These are phyloP conservation scores for Leccinum obscurum DNA, from an alignment of 768 basidiomycete species.

Conservation along the genomic window DNA sequence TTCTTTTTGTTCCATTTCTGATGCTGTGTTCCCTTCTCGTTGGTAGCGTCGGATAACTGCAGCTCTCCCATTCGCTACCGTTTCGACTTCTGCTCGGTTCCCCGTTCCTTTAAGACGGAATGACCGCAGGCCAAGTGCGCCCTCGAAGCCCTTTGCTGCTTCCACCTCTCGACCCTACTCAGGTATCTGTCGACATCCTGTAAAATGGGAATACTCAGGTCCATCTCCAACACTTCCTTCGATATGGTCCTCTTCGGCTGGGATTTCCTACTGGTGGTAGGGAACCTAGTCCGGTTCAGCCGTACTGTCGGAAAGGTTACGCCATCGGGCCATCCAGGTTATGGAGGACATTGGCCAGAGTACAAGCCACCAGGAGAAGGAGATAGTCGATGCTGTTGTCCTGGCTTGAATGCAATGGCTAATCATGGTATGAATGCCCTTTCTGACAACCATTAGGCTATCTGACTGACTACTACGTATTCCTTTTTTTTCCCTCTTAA, in stretches of 20 bases:
- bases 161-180: not conserved
- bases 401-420: conserved; percentile 74
- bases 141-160: not conserved
- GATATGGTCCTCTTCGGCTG: conserved; percentile 6
- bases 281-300: conserved; percentile 10
- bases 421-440: conserved; percentile 69
- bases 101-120: not conserved
- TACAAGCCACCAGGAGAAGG: conserved; percentile 55
- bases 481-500: not conserved
- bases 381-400: conserved; percentile 72
- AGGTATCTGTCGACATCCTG: not conserved
- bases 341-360: conserved; percentile 66
- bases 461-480: not conserved
- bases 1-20: too few species aligned
- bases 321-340: conserved; percentile 52
- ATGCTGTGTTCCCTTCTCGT: too few species aligned
- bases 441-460: conserved; percentile 35
- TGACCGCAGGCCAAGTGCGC: not conserved
- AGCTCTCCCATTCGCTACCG: not conserved
- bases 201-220: conserved; percentile 8
- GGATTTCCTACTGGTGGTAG: conserved; percentile 16
- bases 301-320: conserved; percentile 52
- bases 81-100: not conserved
- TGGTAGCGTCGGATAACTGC: too few species aligned
- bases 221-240: conserved; percentile 11